phyloP scores from a whole-genome alignment of 176 grass and related monocot genomes.

The Oryza meyeriana region DNA sequence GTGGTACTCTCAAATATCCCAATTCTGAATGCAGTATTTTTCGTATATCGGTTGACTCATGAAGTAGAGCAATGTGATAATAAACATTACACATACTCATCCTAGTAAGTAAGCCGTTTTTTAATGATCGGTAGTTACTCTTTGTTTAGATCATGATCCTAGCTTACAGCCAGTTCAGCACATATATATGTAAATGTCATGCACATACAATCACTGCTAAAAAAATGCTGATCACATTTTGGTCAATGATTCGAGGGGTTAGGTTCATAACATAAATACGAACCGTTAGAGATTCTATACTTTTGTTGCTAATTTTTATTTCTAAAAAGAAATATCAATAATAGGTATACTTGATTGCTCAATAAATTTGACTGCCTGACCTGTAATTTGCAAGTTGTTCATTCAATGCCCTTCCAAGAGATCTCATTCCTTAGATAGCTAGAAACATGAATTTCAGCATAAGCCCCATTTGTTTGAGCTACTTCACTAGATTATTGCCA shows the following conservation, averaged over 20 bases:
- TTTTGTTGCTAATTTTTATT: not conserved
- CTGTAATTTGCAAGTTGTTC: not conserved
- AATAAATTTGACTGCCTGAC: too few species aligned
- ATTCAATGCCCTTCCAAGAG: not conserved
- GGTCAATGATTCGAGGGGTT: too few species aligned
- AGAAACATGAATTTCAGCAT: not conserved
- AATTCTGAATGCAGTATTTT: not conserved
- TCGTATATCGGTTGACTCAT: not conserved
- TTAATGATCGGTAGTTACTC: not conserved
- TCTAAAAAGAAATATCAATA: not conserved
- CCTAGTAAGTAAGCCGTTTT: not conserved
- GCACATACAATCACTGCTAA: not conserved
- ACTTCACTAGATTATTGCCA: too few species aligned
- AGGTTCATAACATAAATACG: too few species aligned
- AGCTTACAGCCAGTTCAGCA: not conserved
- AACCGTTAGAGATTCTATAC: not conserved
- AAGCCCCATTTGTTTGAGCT: too few species aligned
- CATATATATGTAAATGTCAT: not conserved
- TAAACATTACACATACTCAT: not conserved
- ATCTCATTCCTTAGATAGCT: too few species aligned
- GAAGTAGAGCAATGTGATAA: not conserved
- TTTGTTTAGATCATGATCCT: not conserved
- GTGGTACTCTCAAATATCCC: not conserved
- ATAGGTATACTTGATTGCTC: not conserved
- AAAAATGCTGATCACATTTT: too few species aligned